A percentile compares a stretch with the other conserved stretches of the same genome.
These are phyloP conservation scores for Bipolaris victoriae DNA, from an alignment of 2,329 filamentous ascomycete genomes.

Conservation along the genomic window DNA sequence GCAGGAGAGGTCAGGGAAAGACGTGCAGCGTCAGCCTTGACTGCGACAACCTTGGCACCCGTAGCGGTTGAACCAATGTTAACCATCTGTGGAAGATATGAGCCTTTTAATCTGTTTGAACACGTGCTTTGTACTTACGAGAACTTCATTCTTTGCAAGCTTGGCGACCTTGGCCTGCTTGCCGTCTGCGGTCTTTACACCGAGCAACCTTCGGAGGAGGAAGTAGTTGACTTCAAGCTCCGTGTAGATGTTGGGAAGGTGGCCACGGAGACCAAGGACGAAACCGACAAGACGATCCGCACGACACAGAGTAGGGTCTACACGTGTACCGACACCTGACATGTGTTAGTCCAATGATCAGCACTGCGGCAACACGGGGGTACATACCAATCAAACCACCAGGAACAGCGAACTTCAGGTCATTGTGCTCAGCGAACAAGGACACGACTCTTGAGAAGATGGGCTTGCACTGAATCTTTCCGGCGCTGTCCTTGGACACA, in stretches of 20 bases:
- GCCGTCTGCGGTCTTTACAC: conserved; percentile 96
- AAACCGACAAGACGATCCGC: conserved; percentile 98
- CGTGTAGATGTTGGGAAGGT: conserved; percentile 94
- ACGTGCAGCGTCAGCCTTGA: conserved; percentile 97
- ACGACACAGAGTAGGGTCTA: conserved; percentile 97
- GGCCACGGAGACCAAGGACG: conserved; percentile 92
- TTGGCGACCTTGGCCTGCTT: conserved; percentile 99
- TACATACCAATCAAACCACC: conserved; percentile 81
- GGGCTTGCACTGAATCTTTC: conserved; percentile 93
- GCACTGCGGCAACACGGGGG: background rate
- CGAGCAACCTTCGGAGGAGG: conserved; percentile 88
- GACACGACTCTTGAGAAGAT: conserved; percentile 96
- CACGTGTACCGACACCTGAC: conserved; percentile 87
- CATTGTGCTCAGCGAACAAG: conserved; percentile 96
- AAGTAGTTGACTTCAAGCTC: conserved; percentile 99
- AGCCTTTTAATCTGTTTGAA: conserved; percentile 9
- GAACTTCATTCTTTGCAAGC: conserved; percentile 95
- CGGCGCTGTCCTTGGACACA: conserved; percentile 91
- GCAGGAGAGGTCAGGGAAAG: conserved; percentile 90
- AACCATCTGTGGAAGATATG: conserved; percentile 69
- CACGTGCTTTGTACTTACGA: conserved; percentile 50
- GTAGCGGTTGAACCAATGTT: conserved; percentile 98
- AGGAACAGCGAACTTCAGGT: conserved; percentile 96
- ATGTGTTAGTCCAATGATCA: conserved; percentile 19
- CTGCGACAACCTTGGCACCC: conserved; percentile 94